Base-by-base conservation (phyloP, 2,329 filamentous ascomycete genomes). In the Monilinia laxa region DNA sequence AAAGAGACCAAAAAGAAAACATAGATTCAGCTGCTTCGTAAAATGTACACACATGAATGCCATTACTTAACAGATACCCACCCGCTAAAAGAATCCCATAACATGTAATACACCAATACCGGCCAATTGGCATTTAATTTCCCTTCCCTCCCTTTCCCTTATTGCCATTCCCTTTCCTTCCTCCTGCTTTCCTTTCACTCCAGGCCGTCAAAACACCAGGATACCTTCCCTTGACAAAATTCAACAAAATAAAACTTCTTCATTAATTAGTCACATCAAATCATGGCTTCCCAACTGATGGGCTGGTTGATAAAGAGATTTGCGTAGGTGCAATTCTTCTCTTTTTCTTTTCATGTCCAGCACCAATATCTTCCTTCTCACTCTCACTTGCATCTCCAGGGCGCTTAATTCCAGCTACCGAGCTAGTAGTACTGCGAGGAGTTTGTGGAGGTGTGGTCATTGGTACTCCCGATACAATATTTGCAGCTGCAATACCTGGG, bases 391-490 rank as follows among this genome's bases (percentile, higher is more conserved):
- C 81, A 38, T 88, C 86, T 69, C 86, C 80, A 76, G 81, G 81
- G 35, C 88, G 86, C 70, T 86, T 80, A 20, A 79, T 78, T 40
- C 68, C 84, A 77, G 74, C 85, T 1, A 85, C 82, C 66, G 83
- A 86, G 35, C 81, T 84, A 55, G 82, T 81, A 6, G 85, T 83
- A 73, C 85, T 86, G 62, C 86, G 83, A 7, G 94, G 94, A 3
- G 94, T 98, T 77, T 96, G 90, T 0, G 94, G 95, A 2, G 95
- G 94, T 10, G 94, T 97, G 49, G 91, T 92, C 73, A 96, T 86
- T 0, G 93, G 91, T 83, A 65, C 74, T 18, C 80, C 77, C n/a
- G 77, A 77, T 1, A 60, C 55, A 52, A 68, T 62, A 70, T 89
- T 90, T 12, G 90, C 81, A 7, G 91, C 91, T 16, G 91, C 87